Evolutionary conservation across 352 stramenopile species (phyloP).

Genomic region (Pythium pyrilobum): DNA sequence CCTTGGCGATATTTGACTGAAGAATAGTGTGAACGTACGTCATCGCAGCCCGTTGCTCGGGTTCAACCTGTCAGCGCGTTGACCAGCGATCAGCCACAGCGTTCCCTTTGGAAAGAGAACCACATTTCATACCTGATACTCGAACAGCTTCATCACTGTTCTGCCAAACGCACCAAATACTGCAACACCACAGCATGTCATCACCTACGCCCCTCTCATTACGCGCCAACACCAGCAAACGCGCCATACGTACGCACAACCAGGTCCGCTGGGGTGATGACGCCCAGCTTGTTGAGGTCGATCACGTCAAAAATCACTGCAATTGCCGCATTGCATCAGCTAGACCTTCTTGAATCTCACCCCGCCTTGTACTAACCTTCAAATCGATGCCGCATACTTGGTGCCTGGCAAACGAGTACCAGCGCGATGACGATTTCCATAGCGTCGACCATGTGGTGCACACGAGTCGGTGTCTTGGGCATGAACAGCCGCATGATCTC

Average conservation of each 20-base stretch:
- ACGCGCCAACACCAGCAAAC: too few relatives aligned
- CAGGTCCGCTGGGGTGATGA: constrained; percentile 35
- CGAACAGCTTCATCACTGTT: constrained; percentile 56
- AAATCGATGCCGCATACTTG: constrained; percentile 50
- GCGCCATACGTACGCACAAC: constrained; percentile 29
- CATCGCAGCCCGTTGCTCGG: constrained; percentile 32
- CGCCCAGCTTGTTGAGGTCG: constrained; percentile 29
- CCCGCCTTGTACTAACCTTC: too few relatives aligned
- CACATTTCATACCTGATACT: constrained; percentile 27
- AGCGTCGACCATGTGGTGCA: constrained; percentile 65
- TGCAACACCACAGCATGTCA: too few relatives aligned
- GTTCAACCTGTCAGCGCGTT: constrained; percentile 22
- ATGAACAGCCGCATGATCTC: constrained; percentile 48
- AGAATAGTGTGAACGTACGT: constrained; percentile 37
- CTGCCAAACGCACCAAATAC: constrained; percentile 39
- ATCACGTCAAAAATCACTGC: constrained; percentile 61
- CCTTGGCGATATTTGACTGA: constrained; percentile 21
- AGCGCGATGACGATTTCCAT: constrained; percentile 64
- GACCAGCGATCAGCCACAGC: too few relatives aligned
- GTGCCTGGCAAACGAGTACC: constrained; percentile 56
- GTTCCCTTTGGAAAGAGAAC: too few relatives aligned
- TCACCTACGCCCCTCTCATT: too few relatives aligned
- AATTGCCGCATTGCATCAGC: too few relatives aligned
- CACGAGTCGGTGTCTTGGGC: constrained; percentile 43
- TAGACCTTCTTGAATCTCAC: too few relatives aligned